A percentile compares a stretch with the other conserved stretches of the same genome.
phyloP scores from a whole-genome alignment of 2,329 filamentous ascomycete species.

The Exophiala spinifera region DNA sequence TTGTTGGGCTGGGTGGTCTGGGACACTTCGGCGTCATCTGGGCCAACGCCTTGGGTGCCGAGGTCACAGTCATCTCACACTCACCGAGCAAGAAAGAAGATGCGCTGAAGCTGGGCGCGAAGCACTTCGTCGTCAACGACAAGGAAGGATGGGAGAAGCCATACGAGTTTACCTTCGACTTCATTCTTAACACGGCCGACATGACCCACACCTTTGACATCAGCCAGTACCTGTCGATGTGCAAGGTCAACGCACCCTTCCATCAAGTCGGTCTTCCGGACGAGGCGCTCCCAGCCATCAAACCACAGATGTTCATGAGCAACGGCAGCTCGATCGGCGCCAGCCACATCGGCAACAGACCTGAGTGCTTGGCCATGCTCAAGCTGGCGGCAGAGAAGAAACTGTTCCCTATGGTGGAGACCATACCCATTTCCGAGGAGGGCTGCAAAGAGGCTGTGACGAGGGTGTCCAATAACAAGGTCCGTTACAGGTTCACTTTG shows the following conservation, averaged over 20 bases:
- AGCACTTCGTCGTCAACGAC: slow-evolving; percentile 57
- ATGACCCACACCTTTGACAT: slow-evolving; percentile 68
- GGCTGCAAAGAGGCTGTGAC: slow-evolving; percentile 68
- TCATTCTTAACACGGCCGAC: slow-evolving; percentile 70
- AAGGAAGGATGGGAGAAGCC: slow-evolving; percentile 58
- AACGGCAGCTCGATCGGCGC: slow-evolving; percentile 72
- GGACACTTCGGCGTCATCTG: slow-evolving; percentile 70
- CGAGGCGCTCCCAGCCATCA: slow-evolving; percentile 66
- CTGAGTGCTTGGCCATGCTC: slow-evolving; percentile 70
- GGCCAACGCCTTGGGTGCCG: slow-evolving; percentile 64
- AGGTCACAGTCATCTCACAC: slow-evolving; percentile 61
- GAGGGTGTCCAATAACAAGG: slow-evolving; percentile 67
- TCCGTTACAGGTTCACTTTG: slow-evolving; percentile 65
- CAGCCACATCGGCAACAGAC: slow-evolving; percentile 67
- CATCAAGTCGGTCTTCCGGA: slow-evolving; percentile 59
- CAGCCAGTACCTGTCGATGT: slow-evolving; percentile 48
- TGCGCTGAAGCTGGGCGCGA: slow-evolving; percentile 57
- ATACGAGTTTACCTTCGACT: slow-evolving; percentile 56
- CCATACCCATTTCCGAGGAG: slow-evolving; percentile 68
- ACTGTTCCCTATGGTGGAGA: slow-evolving; percentile 65
- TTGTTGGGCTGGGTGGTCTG: slow-evolving; percentile 57
- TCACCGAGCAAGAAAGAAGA: slow-evolving; percentile 59
- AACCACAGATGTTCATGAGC: slow-evolving; percentile 68
- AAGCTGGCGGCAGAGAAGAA: slow-evolving; percentile 67
- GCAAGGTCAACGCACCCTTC: slow-evolving; percentile 55